Evolutionary conservation across 2,329 filamentous ascomycete species (phyloP).

Genomic region (Coniella vitis): DNA sequence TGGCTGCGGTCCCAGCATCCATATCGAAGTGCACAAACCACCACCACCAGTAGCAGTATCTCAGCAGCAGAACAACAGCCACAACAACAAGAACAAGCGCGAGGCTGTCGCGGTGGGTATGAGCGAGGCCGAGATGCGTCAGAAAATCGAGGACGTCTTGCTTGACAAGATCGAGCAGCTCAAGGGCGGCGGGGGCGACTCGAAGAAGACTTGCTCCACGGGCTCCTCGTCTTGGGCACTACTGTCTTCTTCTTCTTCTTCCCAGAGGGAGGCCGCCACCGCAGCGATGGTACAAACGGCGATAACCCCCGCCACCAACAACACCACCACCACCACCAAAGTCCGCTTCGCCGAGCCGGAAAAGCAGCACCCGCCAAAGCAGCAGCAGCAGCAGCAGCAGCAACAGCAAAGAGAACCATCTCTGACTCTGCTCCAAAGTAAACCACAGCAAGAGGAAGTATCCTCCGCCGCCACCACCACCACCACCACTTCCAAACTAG

Average conservation of each 20-base stretch:
- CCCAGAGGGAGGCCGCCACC: slow-evolving; percentile 3
- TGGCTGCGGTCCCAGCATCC: slow-evolving; percentile 3
- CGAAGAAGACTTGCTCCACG: background rate
- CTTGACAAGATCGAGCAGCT: slow-evolving; percentile 12
- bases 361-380: background rate
- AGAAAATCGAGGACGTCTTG: slow-evolving; percentile 13
- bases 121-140: slow-evolving; percentile 4
- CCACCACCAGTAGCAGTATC: background rate
- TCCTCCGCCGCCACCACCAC: no score
- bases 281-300: no score
- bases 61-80: background rate
- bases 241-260: background rate
- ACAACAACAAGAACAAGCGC: no score
- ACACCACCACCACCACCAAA: no score
- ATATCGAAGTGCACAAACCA: slow-evolving; percentile 13
- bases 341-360: slow-evolving; percentile 13
- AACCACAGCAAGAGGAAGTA: background rate
- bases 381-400: slow-evolving; percentile 6
- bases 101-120: background rate
- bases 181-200: slow-evolving; percentile 4
- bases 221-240: background rate
- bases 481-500: background rate
- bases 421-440: background rate
- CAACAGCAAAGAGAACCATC: background rate
- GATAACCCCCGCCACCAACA: no score